phyloP scores from a whole-genome alignment of 805 yeast species.

The Jamesozyma piceae region DNA sequence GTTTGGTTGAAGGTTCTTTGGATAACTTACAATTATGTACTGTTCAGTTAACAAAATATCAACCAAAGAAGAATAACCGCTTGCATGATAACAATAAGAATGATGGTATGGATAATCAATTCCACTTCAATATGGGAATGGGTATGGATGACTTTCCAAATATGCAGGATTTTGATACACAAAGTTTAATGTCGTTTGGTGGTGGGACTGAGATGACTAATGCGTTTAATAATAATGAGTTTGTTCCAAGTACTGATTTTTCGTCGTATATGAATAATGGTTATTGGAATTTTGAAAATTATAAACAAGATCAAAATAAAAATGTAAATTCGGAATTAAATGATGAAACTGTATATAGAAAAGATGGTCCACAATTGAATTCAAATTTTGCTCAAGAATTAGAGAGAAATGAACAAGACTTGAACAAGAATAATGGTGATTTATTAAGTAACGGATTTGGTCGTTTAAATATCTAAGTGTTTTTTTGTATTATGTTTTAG shows the following conservation, averaged over 20 bases:
- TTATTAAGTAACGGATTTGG: conserved; percentile 1
- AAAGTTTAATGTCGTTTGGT: conserved; percentile 28
- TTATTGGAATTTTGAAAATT: conserved; percentile 16
- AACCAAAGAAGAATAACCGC: conserved; percentile 16
- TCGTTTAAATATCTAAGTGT: conserved; percentile 1
- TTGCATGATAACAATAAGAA: conserved; percentile 1
- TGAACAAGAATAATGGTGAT: background rate
- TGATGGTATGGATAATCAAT: conserved; percentile 4
- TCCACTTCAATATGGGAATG: conserved; percentile 14
- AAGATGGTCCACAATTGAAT: conserved; percentile 9
- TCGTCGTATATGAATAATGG: conserved; percentile 19
- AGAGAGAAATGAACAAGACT: conserved; percentile 6
- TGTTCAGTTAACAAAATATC: conserved; percentile 38
- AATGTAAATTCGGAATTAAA: background rate
- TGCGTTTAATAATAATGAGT: conserved; percentile 12
- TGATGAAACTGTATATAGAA: conserved; percentile 8
- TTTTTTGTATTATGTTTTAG: background rate
- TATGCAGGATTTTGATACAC: conserved; percentile 26
- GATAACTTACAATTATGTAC: conserved; percentile 68
- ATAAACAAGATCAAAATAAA: background rate
- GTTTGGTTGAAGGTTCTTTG: conserved; percentile 82
- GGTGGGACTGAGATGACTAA: conserved; percentile 16
- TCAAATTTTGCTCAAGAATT: conserved; percentile 18
- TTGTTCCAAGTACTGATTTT: conserved; percentile 16
- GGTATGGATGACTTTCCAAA: conserved; percentile 14